Evolutionary conservation across 2,329 filamentous ascomycete species (phyloP).

Genomic region (Spiromastix sp.): DNA sequence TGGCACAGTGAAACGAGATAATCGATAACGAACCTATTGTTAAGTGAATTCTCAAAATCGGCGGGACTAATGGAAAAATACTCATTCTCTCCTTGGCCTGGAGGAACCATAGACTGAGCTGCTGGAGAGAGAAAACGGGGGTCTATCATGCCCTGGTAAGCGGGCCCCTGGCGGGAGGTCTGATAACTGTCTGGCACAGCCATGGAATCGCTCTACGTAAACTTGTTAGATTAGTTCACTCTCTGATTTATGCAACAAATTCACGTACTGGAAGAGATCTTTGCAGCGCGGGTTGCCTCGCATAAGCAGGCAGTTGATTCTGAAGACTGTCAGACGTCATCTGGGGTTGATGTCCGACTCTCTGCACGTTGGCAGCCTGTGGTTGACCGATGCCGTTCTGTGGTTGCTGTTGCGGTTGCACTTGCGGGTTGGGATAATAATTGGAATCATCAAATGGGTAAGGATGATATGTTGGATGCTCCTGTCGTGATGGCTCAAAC

Average conservation of each 20-base stretch:
- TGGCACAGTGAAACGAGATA: no score
- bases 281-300: slow-evolving; percentile 3
- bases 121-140: slow-evolving; percentile 27
- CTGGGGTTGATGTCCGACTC: slow-evolving; percentile 3
- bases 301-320: slow-evolving; percentile 5
- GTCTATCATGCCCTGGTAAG: slow-evolving; percentile 28
- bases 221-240: no score
- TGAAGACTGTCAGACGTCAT: neutral
- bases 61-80: slow-evolving; percentile 12
- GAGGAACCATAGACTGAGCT: slow-evolving; percentile 13
- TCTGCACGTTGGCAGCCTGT: slow-evolving; percentile 7
- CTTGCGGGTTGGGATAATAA: slow-evolving; percentile 18
- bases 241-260: no score
- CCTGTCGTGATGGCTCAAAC: slow-evolving; percentile 7
- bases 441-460: slow-evolving; percentile 21
- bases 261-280: slow-evolving; percentile 5
- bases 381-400: slow-evolving; percentile 5
- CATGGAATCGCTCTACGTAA: slow-evolving; percentile 16
- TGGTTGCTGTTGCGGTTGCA: slow-evolving; percentile 1
- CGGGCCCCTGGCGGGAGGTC: slow-evolving; percentile 13
- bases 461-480: slow-evolving; percentile 19
- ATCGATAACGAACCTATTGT: slow-evolving; percentile 6
- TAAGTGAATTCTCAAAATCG: slow-evolving; percentile 8
- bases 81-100: slow-evolving; percentile 6
- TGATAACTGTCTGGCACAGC: slow-evolving; percentile 23